Percentiles rank a stretch among this genome's conserved stretches.
Conservation (phyloP, 305 asterid genomes). For the Rubia peregrina region DNA sequence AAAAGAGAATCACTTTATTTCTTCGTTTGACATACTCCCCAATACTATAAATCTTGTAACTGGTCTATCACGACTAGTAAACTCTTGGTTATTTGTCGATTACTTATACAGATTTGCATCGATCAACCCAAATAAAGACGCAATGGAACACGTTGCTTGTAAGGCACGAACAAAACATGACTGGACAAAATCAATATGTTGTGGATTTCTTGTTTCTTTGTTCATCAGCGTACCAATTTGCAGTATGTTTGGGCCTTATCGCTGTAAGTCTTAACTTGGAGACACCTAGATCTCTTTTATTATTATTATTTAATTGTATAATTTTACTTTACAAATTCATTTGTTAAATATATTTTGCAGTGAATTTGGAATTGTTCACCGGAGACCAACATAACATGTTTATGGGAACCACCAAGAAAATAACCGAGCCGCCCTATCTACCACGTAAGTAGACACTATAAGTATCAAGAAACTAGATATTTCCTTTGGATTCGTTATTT, state of each 20-base stretch:
- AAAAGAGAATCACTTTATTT: no score
- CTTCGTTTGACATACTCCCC: no score
- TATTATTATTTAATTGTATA: neutral
- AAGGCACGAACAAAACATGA: constrained; percentile 17
- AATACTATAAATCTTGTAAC: no score
- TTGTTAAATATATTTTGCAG: constrained; percentile 7
- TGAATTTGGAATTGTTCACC: constrained; percentile 20
- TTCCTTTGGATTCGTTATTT: no score
- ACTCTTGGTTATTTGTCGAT: no score
- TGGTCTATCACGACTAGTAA: neutral
- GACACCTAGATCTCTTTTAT: neutral
- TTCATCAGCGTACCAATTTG: constrained; percentile 25
- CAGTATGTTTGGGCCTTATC: constrained; percentile 24
- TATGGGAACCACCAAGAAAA: constrained; percentile 7
- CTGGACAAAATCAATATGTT: constrained; percentile 24
- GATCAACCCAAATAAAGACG: neutral
- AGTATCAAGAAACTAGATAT: neutral
- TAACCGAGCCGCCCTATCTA: neutral
- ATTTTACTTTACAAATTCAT: neutral
- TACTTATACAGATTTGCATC: neutral
- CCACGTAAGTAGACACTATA: constrained; percentile 21
- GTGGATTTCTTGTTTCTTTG: constrained; percentile 25
- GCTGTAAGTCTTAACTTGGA: neutral
- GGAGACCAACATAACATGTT: constrained; percentile 18
- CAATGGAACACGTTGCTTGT: constrained; percentile 18